Evolutionary conservation across 225 moss, liverwort and hornwort genomes (phyloP).

Genomic region (Anthoceros angustus): DNA sequence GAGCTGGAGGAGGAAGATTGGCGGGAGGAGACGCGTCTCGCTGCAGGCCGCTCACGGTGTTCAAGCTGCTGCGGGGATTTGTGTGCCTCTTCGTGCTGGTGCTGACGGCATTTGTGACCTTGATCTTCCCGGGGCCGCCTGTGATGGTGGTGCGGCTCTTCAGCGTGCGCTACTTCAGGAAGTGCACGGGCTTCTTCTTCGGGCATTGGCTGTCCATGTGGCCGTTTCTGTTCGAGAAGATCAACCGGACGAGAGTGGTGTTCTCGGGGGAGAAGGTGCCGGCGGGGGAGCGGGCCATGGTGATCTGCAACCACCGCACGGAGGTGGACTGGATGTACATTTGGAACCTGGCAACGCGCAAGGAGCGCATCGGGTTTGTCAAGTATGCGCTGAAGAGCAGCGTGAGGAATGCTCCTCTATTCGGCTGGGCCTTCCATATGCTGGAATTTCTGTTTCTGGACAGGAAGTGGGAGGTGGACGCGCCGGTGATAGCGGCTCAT

Average conservation of each 20-base stretch:
- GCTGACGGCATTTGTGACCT: slow-evolving; percentile 46
- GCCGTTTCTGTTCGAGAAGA: slow-evolving; percentile 84
- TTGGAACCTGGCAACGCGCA: slow-evolving; percentile 87
- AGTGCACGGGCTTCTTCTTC: slow-evolving; percentile 33
- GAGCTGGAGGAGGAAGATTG: too few species aligned
- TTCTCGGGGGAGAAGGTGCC: slow-evolving; percentile 81
- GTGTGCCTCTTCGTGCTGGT: slow-evolving; percentile 54
- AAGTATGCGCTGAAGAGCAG: slow-evolving; percentile 85
- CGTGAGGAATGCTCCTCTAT: slow-evolving; percentile 74
- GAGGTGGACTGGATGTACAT: slow-evolving; percentile 99
- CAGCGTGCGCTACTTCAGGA: slow-evolving; percentile 47
- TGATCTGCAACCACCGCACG: slow-evolving; percentile 95
- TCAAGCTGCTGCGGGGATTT: slow-evolving; percentile 57
- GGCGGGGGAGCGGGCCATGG: slow-evolving; percentile 62
- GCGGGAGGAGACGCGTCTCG: too few species aligned
- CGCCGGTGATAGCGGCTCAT: slow-evolving; percentile 46
- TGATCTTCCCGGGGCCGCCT: slow-evolving; percentile 33
- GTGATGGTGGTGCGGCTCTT: slow-evolving; percentile 39
- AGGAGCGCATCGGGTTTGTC: slow-evolving; percentile 58
- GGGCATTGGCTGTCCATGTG: slow-evolving; percentile 81
- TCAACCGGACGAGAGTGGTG: slow-evolving; percentile 79
- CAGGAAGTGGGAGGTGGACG: slow-evolving; percentile 77
- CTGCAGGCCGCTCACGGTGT: slow-evolving; percentile 45
- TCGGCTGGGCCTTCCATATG: slow-evolving; percentile 89
- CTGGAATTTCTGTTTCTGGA: slow-evolving; percentile 81